phyloP scores from a whole-genome alignment of 2,329 filamentous ascomycete genomes.

The Cercospora sp. region DNA sequence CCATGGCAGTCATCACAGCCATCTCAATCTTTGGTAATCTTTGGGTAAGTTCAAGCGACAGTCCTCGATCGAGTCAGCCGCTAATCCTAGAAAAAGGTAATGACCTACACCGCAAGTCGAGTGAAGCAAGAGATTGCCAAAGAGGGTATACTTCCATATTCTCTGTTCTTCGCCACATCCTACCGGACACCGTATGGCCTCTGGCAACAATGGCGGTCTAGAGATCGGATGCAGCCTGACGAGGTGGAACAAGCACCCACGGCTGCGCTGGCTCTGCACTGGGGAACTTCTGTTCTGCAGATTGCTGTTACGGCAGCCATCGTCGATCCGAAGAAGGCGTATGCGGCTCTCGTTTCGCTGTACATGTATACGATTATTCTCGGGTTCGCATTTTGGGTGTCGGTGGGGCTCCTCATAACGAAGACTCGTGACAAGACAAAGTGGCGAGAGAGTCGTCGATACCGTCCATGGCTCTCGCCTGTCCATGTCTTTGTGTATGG shows the following conservation, averaged over 20 bases:
- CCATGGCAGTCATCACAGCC: slow-evolving; percentile 54
- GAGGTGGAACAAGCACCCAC: slow-evolving; percentile 42
- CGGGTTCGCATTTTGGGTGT: slow-evolving; percentile 32
- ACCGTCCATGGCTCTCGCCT: slow-evolving; percentile 32
- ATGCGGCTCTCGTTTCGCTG: slow-evolving; percentile 40
- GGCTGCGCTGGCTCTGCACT: slow-evolving; percentile 44
- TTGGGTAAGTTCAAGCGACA: slow-evolving; percentile 41
- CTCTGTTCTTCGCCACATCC: slow-evolving; percentile 49
- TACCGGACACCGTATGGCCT: slow-evolving; percentile 35
- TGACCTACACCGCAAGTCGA: slow-evolving; percentile 57
- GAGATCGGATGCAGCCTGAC: slow-evolving; percentile 20
- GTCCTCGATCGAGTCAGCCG: no score
- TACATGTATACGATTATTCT: slow-evolving; percentile 47
- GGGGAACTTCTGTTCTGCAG: slow-evolving; percentile 41
- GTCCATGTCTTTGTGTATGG: slow-evolving; percentile 30
- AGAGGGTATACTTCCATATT: slow-evolving; percentile 56
- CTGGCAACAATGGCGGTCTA: slow-evolving; percentile 25
- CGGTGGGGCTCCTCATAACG: slow-evolving; percentile 40
- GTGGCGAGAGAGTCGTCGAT: slow-evolving; percentile 28
- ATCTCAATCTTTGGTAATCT: slow-evolving; percentile 59
- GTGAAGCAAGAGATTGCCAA: slow-evolving; percentile 65
- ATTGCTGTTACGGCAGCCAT: slow-evolving; percentile 38
- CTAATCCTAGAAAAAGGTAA: slow-evolving; percentile 26
- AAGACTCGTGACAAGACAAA: slow-evolving; percentile 24
- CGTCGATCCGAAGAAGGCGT: slow-evolving; percentile 31